Conservation (phyloP, 2,329 filamentous ascomycete species). For the Leptosphaerulina australis region DNA sequence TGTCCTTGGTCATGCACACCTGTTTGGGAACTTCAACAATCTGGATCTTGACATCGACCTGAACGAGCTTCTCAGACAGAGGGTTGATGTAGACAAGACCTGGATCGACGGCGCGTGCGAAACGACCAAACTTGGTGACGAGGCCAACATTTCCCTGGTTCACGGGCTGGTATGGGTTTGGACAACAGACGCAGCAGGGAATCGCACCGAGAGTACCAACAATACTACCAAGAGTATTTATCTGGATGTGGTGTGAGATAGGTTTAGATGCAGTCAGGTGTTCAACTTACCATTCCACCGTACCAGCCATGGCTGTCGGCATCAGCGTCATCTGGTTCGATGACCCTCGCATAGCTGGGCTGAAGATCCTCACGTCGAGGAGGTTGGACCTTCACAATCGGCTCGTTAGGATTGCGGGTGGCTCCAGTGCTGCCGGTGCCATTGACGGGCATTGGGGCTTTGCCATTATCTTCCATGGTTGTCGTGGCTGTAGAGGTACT, state of each 20-base stretch:
- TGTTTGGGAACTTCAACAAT: slow-evolving; percentile 96
- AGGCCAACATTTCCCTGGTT: slow-evolving; percentile 92
- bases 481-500: slow-evolving; percentile 19
- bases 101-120: slow-evolving; percentile 94
- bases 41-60: slow-evolving; percentile 99
- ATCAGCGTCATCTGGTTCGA: slow-evolving; percentile 68
- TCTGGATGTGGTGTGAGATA: slow-evolving; percentile 43
- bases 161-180: slow-evolving; percentile 94
- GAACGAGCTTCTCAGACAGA: slow-evolving; percentile 83
- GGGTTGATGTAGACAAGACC: slow-evolving; percentile 98
- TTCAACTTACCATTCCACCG: slow-evolving; percentile 65
- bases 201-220: slow-evolving; percentile 84
- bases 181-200: slow-evolving; percentile 89
- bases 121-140: slow-evolving; percentile 92
- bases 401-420: slow-evolving; percentile 26
- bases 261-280: not conserved
- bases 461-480: slow-evolving; percentile 48
- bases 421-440: slow-evolving; percentile 23
- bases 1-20: slow-evolving; percentile 99
- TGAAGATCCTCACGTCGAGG: slow-evolving; percentile 84
- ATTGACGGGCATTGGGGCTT: slow-evolving; percentile 40
- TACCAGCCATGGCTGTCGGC: slow-evolving; percentile 84
- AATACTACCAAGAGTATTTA: slow-evolving; percentile 74
- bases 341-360: slow-evolving; percentile 73
- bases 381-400: slow-evolving; percentile 70